A percentile compares a stretch with the other conserved stretches of the same genome.
These are phyloP conservation scores for Penicillium odoratum DNA, from an alignment of 495 filamentous ascomycete species.

Conservation along the genomic window DNA sequence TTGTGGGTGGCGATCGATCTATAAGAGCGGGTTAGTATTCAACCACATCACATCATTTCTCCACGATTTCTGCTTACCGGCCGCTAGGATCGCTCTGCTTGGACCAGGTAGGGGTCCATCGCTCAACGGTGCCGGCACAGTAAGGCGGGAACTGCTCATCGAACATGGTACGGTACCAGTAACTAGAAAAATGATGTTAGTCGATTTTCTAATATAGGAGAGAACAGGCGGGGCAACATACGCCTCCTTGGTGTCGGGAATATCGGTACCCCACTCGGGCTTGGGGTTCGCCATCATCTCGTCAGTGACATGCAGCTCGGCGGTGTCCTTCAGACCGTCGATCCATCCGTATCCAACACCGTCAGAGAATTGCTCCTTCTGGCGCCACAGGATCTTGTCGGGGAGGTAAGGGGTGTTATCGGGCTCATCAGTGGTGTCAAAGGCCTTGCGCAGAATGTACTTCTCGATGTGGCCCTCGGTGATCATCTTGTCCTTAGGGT, in stretches of 20 bases:
- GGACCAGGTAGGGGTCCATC: constrained; percentile 98
- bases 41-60: constrained; percentile 5
- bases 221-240: constrained; percentile 43
- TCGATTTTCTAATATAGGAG: neutral
- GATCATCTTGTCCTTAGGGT: constrained; percentile 94
- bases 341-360: constrained; percentile 99
- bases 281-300: constrained; percentile 98
- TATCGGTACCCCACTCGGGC: constrained; percentile 87
- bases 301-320: constrained; percentile 83
- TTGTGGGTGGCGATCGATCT: constrained; percentile 72
- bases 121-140: constrained; percentile 89
- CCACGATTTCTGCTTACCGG: constrained; percentile 57
- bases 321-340: constrained; percentile 91
- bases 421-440: constrained; percentile 87
- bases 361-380: constrained; percentile 99
- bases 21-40: constrained; percentile 23
- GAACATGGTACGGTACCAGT: constrained; percentile 98
- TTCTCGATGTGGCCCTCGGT: constrained; percentile 90
- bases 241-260: constrained; percentile 96
- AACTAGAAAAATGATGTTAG: constrained; percentile 46
- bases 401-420: constrained; percentile 80
- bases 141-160: constrained; percentile 95
- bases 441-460: constrained; percentile 94
- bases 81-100: constrained; percentile 94
- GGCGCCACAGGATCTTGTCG: constrained; percentile 92